A percentile compares a stretch with the other conserved stretches of the same genome.
Conservation (phyloP, 345 rosid genomes). For the Citrus reticulata region DNA sequence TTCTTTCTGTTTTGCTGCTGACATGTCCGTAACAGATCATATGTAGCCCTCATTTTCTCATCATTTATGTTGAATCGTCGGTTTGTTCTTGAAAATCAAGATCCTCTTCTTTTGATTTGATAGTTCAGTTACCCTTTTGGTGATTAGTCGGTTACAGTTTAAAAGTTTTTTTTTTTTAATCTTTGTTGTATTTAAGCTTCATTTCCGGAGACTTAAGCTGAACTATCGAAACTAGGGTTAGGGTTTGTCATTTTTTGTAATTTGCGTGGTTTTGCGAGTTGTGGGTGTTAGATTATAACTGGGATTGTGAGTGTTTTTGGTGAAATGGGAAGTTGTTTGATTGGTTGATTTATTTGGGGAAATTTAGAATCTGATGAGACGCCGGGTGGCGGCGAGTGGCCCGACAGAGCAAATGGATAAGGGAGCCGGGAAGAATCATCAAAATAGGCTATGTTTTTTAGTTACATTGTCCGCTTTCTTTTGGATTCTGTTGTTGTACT, state of each 20-base stretch:
- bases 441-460: constrained; percentile 49
- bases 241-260: background rate
- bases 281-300: background rate
- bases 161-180: background rate
- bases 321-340: constrained; percentile 1
- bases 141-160: background rate
- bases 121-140: background rate
- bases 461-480: constrained; percentile 48
- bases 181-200: background rate
- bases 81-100: background rate
- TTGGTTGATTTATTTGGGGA: constrained; percentile 6
- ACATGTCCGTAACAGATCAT: constrained; percentile 11
- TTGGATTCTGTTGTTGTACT: constrained; percentile 66
- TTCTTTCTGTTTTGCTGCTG: background rate
- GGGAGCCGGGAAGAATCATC: constrained; percentile 51
- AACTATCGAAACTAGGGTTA: background rate
- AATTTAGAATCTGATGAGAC: constrained; percentile 47
- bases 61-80: constrained; percentile 1
- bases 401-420: constrained; percentile 54
- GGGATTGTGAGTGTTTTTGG: constrained; percentile 12
- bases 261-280: background rate
- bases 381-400: constrained; percentile 45
- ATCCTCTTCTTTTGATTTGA: background rate
- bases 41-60: background rate
- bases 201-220: background rate